Evolutionary conservation across 2,329 filamentous ascomycete species (phyloP).

Genomic region (Pseudogymnoascus sp.): DNA sequence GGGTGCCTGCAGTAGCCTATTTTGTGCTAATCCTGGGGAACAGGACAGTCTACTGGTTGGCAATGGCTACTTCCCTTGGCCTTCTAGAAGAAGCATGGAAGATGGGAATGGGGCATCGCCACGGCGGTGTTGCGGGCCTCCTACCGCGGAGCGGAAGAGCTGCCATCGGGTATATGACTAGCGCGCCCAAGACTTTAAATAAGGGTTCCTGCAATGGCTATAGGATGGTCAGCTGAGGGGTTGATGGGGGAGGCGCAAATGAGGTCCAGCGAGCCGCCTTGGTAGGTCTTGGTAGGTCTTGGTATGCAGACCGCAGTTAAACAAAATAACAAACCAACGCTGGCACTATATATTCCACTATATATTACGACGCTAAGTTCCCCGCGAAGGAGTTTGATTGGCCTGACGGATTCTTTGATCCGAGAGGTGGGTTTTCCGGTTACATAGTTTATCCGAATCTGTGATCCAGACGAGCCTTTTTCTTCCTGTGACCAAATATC

Average conservation of each 20-base stretch:
- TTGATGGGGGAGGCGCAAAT: background rate
- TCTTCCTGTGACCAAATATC: background rate
- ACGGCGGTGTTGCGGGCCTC: conserved; percentile 1
- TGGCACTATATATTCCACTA: background rate
- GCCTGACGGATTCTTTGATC: background rate
- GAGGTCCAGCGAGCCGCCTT: conserved; percentile 2
- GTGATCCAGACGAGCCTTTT: background rate
- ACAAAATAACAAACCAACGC: conserved; percentile 1
- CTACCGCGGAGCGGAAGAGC: background rate
- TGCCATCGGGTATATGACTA: background rate
- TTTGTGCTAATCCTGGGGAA: background rate
- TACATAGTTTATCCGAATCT: background rate
- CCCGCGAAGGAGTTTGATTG: background rate
- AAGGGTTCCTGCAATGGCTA: background rate
- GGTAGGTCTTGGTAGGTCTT: no score
- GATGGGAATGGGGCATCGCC: background rate
- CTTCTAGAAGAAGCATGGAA: conserved; percentile 6
- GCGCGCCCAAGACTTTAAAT: conserved; percentile 3
- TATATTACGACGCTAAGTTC: background rate
- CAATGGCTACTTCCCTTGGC: background rate
- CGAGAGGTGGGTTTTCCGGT: background rate
- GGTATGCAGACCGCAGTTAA: background rate
- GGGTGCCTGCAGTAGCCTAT: conserved; percentile 5
- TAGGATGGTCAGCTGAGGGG: background rate
- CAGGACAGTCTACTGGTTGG: background rate